Conservation (phyloP, 2,329 filamentous ascomycete genomes). For the Rhytidhysteron rufulum region DNA sequence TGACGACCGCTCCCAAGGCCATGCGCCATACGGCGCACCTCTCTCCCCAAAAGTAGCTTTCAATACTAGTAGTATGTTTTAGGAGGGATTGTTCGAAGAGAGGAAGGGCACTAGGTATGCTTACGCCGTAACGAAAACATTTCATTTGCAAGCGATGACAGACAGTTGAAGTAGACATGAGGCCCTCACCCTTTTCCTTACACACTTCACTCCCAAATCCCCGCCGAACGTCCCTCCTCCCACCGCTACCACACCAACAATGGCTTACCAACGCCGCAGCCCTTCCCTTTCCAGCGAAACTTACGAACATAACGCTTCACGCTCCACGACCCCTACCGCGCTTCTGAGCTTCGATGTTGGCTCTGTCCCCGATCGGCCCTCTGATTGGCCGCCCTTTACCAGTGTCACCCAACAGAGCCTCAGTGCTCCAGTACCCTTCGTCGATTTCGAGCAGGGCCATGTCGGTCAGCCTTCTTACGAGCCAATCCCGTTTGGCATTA, state of each 20-base stretch:
- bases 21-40: no score
- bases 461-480: neutral
- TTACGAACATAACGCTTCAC: neutral
- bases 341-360: neutral
- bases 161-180: neutral
- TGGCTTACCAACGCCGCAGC: neutral
- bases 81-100: neutral
- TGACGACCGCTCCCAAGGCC: no score
- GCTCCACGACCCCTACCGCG: neutral
- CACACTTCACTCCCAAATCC: no score
- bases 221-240: neutral
- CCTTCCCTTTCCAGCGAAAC: neutral
- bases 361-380: neutral
- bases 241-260: neutral
- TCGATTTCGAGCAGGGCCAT: neutral
- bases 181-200: no score
- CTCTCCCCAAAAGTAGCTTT: conserved; percentile 1
- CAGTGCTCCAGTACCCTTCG: neutral
- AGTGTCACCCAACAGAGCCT: neutral
- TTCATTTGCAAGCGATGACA: neutral
- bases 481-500: neutral
- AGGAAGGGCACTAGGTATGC: neutral
- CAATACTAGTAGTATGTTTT: neutral
- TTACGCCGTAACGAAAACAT: neutral
- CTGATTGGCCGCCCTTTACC: neutral